A percentile compares a stretch with the other conserved stretches of the same genome.
Evolutionary conservation across 192 early-diverging fungal species (phyloP).

Genomic region (Kappamyces sp.): DNA sequence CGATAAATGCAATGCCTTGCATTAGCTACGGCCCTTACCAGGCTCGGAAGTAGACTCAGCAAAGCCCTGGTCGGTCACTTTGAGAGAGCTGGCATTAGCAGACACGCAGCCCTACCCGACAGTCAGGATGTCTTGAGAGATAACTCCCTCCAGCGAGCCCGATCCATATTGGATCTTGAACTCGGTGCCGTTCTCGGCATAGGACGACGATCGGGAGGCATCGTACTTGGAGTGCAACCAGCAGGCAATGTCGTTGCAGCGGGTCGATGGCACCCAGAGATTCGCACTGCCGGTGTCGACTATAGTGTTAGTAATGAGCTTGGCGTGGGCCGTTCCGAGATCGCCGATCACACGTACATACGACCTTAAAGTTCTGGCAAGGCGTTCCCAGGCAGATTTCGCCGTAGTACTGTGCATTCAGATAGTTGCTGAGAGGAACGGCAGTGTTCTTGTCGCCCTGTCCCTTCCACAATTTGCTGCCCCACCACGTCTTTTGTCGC

Average conservation of each 20-base stretch:
- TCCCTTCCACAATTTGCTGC: conserved; percentile 15
- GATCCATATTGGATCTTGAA: conserved; percentile 94
- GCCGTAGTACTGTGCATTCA: conserved; percentile 97
- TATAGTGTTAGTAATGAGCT: conserved; percentile 58
- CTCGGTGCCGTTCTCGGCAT: conserved; percentile 82
- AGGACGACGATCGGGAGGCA: conserved; percentile 69
- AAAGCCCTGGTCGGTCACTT: conserved; percentile 72
- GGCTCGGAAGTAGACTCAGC: conserved; percentile 97
- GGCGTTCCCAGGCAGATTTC: conserved; percentile 51
- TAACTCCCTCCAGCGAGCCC: conserved; percentile 90
- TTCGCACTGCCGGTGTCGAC: conserved; percentile 77
- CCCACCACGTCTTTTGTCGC: conserved; percentile 13
- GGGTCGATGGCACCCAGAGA: conserved; percentile 92
- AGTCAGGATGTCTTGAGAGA: conserved; percentile 64
- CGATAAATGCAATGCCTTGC: conserved; percentile 70
- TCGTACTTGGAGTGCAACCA: conserved; percentile 89
- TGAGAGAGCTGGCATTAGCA: conserved; percentile 35
- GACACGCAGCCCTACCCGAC: conserved; percentile 39
- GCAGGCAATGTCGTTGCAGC: conserved; percentile 92
- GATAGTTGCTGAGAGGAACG: conserved; percentile 76
- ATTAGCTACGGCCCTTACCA: conserved; percentile 28
- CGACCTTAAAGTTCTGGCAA: background rate
- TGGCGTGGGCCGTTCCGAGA: conserved; percentile 45
- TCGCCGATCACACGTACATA: conserved; percentile 45
- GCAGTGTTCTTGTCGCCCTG: conserved; percentile 5